phyloP scores from a whole-genome alignment of 1,284 basidiomycete species.

The Blastosporella zonata region DNA sequence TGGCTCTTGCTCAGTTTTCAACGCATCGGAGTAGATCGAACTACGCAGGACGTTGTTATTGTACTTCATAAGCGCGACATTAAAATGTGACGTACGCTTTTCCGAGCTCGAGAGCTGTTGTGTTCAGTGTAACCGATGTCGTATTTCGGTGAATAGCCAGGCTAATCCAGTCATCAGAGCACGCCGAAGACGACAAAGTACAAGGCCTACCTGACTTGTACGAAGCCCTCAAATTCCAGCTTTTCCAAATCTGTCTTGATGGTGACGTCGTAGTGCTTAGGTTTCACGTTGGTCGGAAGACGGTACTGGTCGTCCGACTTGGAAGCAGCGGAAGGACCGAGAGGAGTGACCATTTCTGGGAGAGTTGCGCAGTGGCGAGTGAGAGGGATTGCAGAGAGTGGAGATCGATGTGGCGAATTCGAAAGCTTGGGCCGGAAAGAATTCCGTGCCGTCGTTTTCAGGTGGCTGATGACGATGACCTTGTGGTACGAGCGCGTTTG shows the following conservation, averaged over 20 bases:
- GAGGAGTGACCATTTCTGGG: slow-evolving; percentile 17
- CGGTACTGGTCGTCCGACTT: slow-evolving; percentile 54
- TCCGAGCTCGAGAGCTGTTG: slow-evolving; percentile 68
- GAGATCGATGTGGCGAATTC: slow-evolving; percentile 13
- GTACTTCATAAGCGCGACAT: not conserved
- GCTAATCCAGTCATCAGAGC: slow-evolving; percentile 36
- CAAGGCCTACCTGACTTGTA: slow-evolving; percentile 60
- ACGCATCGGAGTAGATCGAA: slow-evolving; percentile 57
- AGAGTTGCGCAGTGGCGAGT: slow-evolving; percentile 14
- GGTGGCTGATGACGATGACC: slow-evolving; percentile 16
- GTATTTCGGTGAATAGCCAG: slow-evolving; percentile 73
- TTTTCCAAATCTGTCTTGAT: slow-evolving; percentile 82
- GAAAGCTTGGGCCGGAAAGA: slow-evolving; percentile 13
- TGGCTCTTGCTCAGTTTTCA: slow-evolving; percentile 52
- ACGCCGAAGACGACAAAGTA: slow-evolving; percentile 1
- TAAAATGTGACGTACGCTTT: slow-evolving; percentile 41
- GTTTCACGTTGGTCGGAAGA: slow-evolving; percentile 59
- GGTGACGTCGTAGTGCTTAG: slow-evolving; percentile 44
- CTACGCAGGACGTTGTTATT: slow-evolving; percentile 23
- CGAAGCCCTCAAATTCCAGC: slow-evolving; percentile 75
- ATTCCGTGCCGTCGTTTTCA: slow-evolving; percentile 13
- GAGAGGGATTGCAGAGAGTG: slow-evolving; percentile 5
- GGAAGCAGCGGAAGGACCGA: slow-evolving; percentile 9
- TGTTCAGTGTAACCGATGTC: slow-evolving; percentile 68
- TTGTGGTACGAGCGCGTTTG: slow-evolving; percentile 17